A percentile compares a stretch with the other conserved stretches of the same genome.
Evolutionary conservation across 208 protist genomes (phyloP).

Genomic region (Sergeia podlipaevii): DNA sequence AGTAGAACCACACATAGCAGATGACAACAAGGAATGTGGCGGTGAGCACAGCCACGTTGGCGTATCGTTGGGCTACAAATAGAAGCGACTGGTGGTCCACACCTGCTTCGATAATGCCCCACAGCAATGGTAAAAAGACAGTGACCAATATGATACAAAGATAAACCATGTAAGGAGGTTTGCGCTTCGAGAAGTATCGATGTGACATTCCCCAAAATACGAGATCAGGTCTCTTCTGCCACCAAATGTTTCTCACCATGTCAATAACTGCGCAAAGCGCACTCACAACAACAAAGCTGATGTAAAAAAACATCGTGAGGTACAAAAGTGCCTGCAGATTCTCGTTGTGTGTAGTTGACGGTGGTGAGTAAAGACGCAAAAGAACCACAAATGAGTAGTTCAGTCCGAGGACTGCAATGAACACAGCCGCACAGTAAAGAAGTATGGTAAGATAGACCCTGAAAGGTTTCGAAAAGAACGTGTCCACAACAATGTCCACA

Average conservation of each 20-base stretch:
- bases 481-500: constrained; percentile 70
- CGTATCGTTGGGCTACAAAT: constrained; percentile 64
- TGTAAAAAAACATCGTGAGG: constrained; percentile 74
- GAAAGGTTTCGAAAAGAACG: constrained; percentile 68
- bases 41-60: constrained; percentile 59
- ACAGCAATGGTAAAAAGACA: constrained; percentile 68
- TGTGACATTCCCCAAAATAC: constrained; percentile 80
- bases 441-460: constrained; percentile 74
- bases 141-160: constrained; percentile 61
- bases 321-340: constrained; percentile 53
- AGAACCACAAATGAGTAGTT: constrained; percentile 75
- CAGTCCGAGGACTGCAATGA: constrained; percentile 49
- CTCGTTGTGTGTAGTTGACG: constrained; percentile 18
- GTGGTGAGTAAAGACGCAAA: constrained; percentile 60
- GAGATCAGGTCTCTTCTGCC: constrained; percentile 46
- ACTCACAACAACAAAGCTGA: constrained; percentile 64
- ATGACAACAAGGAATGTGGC: constrained; percentile 43
- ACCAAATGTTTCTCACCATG: constrained; percentile 69
- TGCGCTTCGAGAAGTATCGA: constrained; percentile 37
- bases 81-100: constrained; percentile 54
- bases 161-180: constrained; percentile 74
- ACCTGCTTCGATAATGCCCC: constrained; percentile 56
- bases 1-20: constrained; percentile 87
- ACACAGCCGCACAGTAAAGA: constrained; percentile 53
- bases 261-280: constrained; percentile 64